Base-by-base conservation (phyloP, 106 monocot species). In the Posidonia australis region DNA sequence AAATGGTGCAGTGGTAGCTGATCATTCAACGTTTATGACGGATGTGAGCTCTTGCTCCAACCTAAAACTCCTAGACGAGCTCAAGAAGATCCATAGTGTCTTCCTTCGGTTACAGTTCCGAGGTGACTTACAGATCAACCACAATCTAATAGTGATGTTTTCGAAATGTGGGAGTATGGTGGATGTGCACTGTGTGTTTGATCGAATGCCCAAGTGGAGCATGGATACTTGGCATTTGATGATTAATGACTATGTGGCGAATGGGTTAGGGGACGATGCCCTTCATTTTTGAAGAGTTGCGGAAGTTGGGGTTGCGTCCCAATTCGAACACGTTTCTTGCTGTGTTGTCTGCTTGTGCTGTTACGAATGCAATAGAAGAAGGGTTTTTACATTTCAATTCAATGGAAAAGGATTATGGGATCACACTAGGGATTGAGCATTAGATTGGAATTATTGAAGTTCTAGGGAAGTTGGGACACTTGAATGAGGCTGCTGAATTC, bases 361-460 rank as follows among this genome's bases (percentile, higher is more conserved):
- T 54, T 47, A 78, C 85, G 0, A 88, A 93, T 46, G 93, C 88
- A 10, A 64, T 93, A 19, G 93, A 93, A 57, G 93, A 93, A 62
- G 93, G 81, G 1, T 88, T 85, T 36, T 83, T 93, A 44, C 88
- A 93, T 64, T 85, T 93, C 18, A 66, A 88, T 26, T 85, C 93
- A 10, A 93, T 74, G 86, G 44, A 51, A 18, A 81, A 80, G 52
- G 83, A 88, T 17, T 86, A 88, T 64, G 86, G 83, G 29, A 86
- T 93, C 42, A 43, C 51, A 3, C 89, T 79, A 11, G 72, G 73
- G 5, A 60, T 86, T 11, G 86, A 93, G 42, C 93, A 93, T 67
- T 93, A 93, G 48, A 48, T 93, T 46, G 89, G 66, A 1, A 63
- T 93, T 49, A 70, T 93, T 46, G 86, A 93, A 61, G 74, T 93